Evolutionary conservation across 441 rosid species (phyloP), one percentile per base, ranked within the genome.

Genomic region (Populus trichocarpa): DNA sequence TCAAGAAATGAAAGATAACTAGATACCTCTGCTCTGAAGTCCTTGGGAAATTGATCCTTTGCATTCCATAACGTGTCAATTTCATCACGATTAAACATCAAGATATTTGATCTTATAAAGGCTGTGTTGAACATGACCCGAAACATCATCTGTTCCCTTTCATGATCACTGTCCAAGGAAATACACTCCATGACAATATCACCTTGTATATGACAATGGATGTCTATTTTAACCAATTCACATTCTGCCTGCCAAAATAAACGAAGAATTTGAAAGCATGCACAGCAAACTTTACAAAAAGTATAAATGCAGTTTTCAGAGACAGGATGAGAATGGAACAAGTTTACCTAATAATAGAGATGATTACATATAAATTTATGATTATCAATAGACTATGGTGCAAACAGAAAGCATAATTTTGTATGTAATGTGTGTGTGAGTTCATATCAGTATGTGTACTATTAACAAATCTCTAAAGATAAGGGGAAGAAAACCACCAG

Each of bases 181-280:
- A 90, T 85, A 83, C 97, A 92, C 87, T 94, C 99, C 59, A 96
- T 89, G 83, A 96, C 97, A 46, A 92, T 92, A 86, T 96, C 99
- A 80, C 97, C 98, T 78, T 90, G 90, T 81, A 94, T 78, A 82
- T 87, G 94, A 78, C 97, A 92, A 83, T 83, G 86, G 77, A 93
- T 91, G 84, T 96, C 94, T 78, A 91, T 88, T 86, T 91, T 91
- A 63, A 91, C 94, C 77, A 89, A 72, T 82, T 90, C 93, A 65
- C 90, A 84, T 69, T 93, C 96, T 86, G 86, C 93, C 98, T 92
- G 93, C 88, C 84, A 80, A 79, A 81, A 84, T 50, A 79, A 32
- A 75, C 65, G n/a, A 80, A 87, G 64, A 83, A 80, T 75, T 75
- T 74, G 66, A 78, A 78, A 78, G 76, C 7, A 42, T 16, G 30